These are phyloP conservation scores for Bonnemaisonia californica DNA, from an alignment of 31 red algal species.

Conservation along the genomic window DNA sequence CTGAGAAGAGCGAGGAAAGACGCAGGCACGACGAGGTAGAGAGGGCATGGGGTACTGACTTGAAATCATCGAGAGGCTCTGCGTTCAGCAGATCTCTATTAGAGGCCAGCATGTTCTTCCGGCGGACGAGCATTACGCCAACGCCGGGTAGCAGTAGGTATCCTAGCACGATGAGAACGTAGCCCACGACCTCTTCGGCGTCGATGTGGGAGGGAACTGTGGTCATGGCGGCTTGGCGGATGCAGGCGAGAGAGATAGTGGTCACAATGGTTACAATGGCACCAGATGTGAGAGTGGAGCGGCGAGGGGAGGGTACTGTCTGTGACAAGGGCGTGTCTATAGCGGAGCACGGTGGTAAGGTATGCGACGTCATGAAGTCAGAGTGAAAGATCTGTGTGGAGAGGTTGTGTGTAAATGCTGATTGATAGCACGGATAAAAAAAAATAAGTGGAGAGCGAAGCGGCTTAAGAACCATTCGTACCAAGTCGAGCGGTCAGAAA, in stretches of 20 bases:
- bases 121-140: constrained; percentile 40
- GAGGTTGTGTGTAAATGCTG: no score
- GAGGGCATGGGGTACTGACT: neutral
- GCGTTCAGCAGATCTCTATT: constrained; percentile 9
- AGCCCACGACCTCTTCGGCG: constrained; percentile 14
- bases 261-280: neutral
- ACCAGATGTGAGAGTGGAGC: neutral
- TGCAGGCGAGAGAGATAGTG: neutral
- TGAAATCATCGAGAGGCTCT: neutral
- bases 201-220: neutral
- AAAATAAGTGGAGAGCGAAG: no score
- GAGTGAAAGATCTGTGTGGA: no score
- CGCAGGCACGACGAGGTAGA: neutral
- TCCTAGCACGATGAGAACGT: constrained; percentile 47
- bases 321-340: no score
- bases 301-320: neutral
- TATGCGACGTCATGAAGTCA: no score
- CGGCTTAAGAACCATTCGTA: no score
- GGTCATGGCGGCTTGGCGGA: neutral
- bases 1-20: neutral
- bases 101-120: constrained; percentile 28
- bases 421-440: no score
- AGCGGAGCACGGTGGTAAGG: no score
- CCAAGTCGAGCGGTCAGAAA: no score
- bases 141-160: constrained; percentile 57